Percentiles rank a stretch among this genome's conserved stretches.
Conservation (phyloP, 2,329 filamentous ascomycete genomes). For the Basipetospora sp. region DNA sequence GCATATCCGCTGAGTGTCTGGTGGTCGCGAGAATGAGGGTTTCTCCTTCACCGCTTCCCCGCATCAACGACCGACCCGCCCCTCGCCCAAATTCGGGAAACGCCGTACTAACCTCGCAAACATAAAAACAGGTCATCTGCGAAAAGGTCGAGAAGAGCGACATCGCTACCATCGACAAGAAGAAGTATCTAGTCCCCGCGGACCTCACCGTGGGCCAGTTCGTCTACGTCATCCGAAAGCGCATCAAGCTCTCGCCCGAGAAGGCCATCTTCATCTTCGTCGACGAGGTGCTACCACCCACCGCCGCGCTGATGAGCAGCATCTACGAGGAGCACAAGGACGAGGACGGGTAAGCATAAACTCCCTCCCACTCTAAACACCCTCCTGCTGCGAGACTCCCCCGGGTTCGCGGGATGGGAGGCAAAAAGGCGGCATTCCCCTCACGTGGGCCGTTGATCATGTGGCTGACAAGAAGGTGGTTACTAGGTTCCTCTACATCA, state of each 20-base stretch:
- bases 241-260: conserved; percentile 97
- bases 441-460: no score
- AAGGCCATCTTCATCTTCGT: conserved; percentile 99
- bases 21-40: no score
- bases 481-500: conserved; percentile 87
- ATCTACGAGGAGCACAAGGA: conserved; percentile 99
- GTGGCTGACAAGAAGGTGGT: no score
- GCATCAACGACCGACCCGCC: not conserved
- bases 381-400: not conserved
- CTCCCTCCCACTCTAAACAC: not conserved
- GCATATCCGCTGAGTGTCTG: no score
- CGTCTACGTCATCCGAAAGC: conserved; percentile 98
- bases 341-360: conserved; percentile 45
- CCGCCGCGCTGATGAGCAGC: conserved; percentile 94
- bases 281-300: conserved; percentile 91
- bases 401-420: not conserved
- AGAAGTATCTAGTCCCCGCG: conserved; percentile 96
- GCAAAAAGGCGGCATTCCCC: not conserved
- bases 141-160: conserved; percentile 99
- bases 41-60: conserved; percentile 1
- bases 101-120: not conserved
- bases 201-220: conserved; percentile 98
- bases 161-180: conserved; percentile 99
- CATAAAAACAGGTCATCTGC: conserved; percentile 70
- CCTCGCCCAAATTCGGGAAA: not conserved